Evolutionary conservation across 192 early-diverging fungal species (phyloP), one percentile per base, ranked within the genome.

Genomic region (Umbelopsis sp.): DNA sequence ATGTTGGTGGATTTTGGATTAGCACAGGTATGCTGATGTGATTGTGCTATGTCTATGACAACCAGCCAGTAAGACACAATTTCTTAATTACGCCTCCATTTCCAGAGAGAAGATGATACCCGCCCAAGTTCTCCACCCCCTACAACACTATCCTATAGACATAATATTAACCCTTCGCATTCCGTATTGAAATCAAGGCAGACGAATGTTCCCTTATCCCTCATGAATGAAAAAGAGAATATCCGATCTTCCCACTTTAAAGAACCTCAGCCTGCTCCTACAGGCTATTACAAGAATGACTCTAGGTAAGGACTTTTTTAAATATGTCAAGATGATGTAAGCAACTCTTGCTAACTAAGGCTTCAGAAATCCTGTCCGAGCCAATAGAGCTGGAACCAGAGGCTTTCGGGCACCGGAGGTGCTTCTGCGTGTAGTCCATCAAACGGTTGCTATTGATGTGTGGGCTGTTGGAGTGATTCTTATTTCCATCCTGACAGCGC

Each of bases 321-420:
- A 16, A 5, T 32, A 14, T 26, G 0, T 10, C 6, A 62, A 12
- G 38, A 41, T 4, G 43, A 12, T 11, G 10, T n/a, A 6, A n/a
- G n/a, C n/a, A 45, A 12, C 24, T 3, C 16, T 31, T 12, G 34
- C 2, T 16, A 72, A 47, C 71, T 76, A 20, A 75, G 80, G 51
- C 73, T 66, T 43, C 38, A 92, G 95, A 36, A 91, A 90, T 4
- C 74, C 79, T 10, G 68, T 93, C 0, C 76, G 84, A 24, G 96
- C 95, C 8, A 96, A 91, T 72, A 87, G 97, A 11, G 95, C 93
- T 1, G 97, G 97, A 14, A 98, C 97, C 1, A 83, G 93, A 51
- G 97, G 97, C 8, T 98, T 96, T 70, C 86, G 97, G 16, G 94
- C 97, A 7, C 97, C 97, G 1, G 97, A 98, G 71, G 93, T 98